Evolutionary conservation across 768 basidiomycete genomes (phyloP), one percentile per base, ranked within the genome.

Genomic region (Tulasnella sp.): DNA sequence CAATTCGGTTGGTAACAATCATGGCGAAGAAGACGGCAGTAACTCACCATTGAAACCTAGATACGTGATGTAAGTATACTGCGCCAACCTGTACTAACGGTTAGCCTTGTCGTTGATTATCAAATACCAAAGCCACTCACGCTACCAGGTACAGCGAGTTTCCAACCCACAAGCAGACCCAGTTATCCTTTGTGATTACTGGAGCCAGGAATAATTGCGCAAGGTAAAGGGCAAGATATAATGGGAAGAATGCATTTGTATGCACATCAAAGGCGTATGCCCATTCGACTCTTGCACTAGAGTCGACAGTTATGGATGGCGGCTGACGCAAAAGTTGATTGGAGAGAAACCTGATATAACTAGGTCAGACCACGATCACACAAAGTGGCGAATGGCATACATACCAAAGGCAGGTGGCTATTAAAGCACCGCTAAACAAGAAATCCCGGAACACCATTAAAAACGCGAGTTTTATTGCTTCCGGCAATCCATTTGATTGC

Each of bases 181-280:
- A 96, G 58, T 84, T 87, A 58, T 79, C 78, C 60, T 77, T 78
- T 33, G 86, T 74, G 43, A 96, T 71, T 41, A 96, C 73, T 2
- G 88, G 83, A 1, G 87, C 75, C 9, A 98, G 72, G 56, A 92
- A 79, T 9, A 95, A 73, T 62, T 96, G 88, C 0, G 83, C 84
- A 53, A 90, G 70, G 63, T 95, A 95, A 48, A 95, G 75, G 8
- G 85, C 82, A 53, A 95, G 75, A 67, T 86, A 93, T 53, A 91
- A 70, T 16, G 91, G 91, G 66, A 96, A 93, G 72, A 96, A 98
- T 3, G 90, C 83, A 60, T 98, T 96, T 53, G 84, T 92, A 65
- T 95, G 91, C 13, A 96, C 84, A 64, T 98, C 93, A 60, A 98
- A 93, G 10, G 87, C 89, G 65, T 95, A 98, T 3, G 83, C 85